Evolutionary conservation across 805 yeast genomes (phyloP), one percentile per base, ranked within the genome.

Genomic region (Candida saitoana): DNA sequence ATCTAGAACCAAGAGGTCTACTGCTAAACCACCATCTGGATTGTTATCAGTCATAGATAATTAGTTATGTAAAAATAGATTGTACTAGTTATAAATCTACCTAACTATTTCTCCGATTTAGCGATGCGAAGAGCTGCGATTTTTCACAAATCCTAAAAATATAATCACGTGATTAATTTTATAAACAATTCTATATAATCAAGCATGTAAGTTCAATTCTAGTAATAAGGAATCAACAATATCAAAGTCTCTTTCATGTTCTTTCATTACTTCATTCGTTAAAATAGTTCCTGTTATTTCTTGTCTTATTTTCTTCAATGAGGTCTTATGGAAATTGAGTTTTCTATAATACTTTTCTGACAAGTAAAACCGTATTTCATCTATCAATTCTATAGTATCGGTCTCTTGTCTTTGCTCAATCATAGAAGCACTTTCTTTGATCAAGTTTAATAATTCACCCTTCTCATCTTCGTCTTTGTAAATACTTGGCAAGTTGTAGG

Each of bases 341-440:
- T 29, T 29, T 29, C 32, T 59, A 1, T 56, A 56, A 41, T 67
- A 60, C 49, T 63, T 65, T 51, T 71, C 67, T 9, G 65, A 52
- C 36, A 86, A 58, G 48, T 80, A 82, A 57, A 73, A 86, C 48
- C 89, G 67, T 8, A 86, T 80, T 62, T 85, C 95, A 59, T 85
- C 95, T 19, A 86, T 68, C 49, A 86, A 64, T 52, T 86, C 95
- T 54, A 86, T 82, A 1, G 91, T 82, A 62, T 86, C 95, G 0
- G 85, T 82, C 45, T 80, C 87, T 49, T 86, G 80, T 54, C 93
- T 71, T 12, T 57, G 60, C 16, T 71, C 53, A 38, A 86, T 84
- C 50, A 87, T 63, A 12, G 52, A 48, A 0, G 91, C 83, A 54
- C 78, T 70, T 48, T 68, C 71, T 39, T 46, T 50, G n/a, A 67